phyloP scores from a whole-genome alignment of 164 flowering plant species.

The Magnolia kwangsiensis region DNA sequence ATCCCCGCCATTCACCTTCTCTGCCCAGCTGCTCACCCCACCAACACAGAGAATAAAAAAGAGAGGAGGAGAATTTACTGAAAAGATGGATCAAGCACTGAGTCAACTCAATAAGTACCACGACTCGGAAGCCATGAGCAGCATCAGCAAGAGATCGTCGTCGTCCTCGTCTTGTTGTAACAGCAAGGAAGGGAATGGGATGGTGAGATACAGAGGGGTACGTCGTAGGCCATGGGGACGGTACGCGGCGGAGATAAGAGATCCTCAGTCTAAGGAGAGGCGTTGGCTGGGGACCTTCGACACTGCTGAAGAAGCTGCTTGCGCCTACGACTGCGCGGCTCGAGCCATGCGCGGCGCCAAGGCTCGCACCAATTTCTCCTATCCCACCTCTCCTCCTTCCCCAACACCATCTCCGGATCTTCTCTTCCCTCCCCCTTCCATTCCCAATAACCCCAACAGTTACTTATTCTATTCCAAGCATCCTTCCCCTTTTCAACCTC shows the following conservation, averaged over 20 bases:
- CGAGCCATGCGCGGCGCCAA: slow-evolving; percentile 82
- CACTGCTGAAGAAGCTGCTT: slow-evolving; percentile 94
- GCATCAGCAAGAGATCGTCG: not conserved
- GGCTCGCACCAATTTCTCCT: slow-evolving; percentile 79
- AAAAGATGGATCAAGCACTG: slow-evolving; percentile 28
- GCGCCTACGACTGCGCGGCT: slow-evolving; percentile 91
- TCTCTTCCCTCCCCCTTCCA: slow-evolving; percentile 8
- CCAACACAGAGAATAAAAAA: not conserved
- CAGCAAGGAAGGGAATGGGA: slow-evolving; percentile 10
- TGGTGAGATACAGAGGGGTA: slow-evolving; percentile 75
- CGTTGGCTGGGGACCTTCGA: slow-evolving; percentile 95
- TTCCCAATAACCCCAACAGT: not conserved
- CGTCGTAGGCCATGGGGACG: slow-evolving; percentile 96
- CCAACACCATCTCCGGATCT: slow-evolving; percentile 13
- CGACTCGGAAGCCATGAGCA: not conserved
- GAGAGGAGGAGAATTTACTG: not conserved
- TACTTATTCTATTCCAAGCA: not conserved
- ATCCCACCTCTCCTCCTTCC: slow-evolving; percentile 31
- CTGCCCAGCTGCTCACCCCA: not conserved
- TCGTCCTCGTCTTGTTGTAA: slow-evolving; percentile 4
- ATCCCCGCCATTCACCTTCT: not conserved
- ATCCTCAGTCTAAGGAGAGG: slow-evolving; percentile 80
- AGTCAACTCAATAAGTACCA: slow-evolving; percentile 24
- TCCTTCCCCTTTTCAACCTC: slow-evolving; percentile 3
- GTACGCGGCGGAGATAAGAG: slow-evolving; percentile 88